A percentile compares a stretch with the other conserved stretches of the same genome.
phyloP scores from a whole-genome alignment of 352 stramenopile species.

The Elongisporangium anandrum region DNA sequence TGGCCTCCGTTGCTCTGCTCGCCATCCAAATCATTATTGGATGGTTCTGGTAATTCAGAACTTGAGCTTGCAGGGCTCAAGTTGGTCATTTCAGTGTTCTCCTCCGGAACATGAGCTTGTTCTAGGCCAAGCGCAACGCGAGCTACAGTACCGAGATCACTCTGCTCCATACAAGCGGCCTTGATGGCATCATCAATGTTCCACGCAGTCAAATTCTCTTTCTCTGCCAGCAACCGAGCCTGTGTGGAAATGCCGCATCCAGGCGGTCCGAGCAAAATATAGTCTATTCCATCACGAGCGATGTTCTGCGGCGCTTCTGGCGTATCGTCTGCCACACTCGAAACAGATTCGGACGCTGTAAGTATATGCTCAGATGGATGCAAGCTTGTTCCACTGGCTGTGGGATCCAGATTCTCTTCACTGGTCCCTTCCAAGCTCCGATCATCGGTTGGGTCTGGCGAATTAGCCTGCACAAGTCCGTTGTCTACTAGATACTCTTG shows the following conservation, averaged over 20 bases:
- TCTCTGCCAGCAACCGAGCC: conserved; percentile 64
- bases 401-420: not conserved
- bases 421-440: not conserved
- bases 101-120: not conserved
- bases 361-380: not conserved
- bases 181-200: conserved; percentile 73
- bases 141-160: conserved; percentile 31
- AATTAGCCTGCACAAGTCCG: conserved; percentile 19
- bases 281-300: conserved; percentile 52
- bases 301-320: not conserved
- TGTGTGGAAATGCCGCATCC: conserved; percentile 79
- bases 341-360: not conserved
- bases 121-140: conserved; percentile 32
- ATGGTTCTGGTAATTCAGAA: not conserved
- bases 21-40: not conserved
- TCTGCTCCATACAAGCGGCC: conserved; percentile 21
- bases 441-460: conserved; percentile 5
- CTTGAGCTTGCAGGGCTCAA: not conserved
- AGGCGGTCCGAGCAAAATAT: conserved; percentile 78
- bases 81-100: not conserved
- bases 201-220: conserved; percentile 61
- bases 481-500: conserved; percentile 52
- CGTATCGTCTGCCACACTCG: not conserved
- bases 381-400: not conserved
- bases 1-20: not conserved